These are phyloP conservation scores for Talaromyces atroroseus DNA, from an alignment of 2,329 filamentous ascomycete genomes.

Conservation along the genomic window DNA sequence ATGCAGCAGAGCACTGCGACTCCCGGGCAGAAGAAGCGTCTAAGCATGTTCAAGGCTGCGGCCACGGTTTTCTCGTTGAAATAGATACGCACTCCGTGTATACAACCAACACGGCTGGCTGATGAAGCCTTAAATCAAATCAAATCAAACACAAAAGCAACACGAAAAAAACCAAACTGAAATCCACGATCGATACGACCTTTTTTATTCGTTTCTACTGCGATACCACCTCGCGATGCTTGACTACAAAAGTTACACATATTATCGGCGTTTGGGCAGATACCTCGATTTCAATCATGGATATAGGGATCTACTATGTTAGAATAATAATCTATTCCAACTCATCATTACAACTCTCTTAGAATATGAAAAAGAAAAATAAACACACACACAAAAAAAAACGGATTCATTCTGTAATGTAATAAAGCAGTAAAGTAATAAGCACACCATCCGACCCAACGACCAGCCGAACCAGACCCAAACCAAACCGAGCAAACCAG, in stretches of 20 bases:
- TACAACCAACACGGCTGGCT: neutral
- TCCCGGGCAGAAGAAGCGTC: slow-evolving; percentile 3
- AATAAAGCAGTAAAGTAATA: neutral
- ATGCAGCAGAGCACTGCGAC: neutral
- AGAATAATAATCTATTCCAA: neutral
- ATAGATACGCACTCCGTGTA: neutral
- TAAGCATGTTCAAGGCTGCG: slow-evolving; percentile 4
- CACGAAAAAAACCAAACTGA: neutral
- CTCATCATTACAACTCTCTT: neutral
- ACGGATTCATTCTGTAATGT: neutral
- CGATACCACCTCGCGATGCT: slow-evolving; percentile 6
- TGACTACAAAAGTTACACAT: neutral
- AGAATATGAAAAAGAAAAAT: no score
- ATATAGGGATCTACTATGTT: neutral
- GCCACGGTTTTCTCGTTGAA: slow-evolving; percentile 1
- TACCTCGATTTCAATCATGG: neutral
- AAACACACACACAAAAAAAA: neutral
- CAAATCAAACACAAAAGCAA: neutral
- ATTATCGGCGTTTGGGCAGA: neutral
- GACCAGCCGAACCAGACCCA: neutral
- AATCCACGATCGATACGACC: slow-evolving; percentile 1
- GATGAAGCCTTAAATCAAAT: neutral
- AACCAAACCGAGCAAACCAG: neutral
- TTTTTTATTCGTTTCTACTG: neutral
- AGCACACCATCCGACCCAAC: neutral